A percentile compares a stretch with the other conserved stretches of the same genome.
Evolutionary conservation across 441 rosid genomes (phyloP).

Genomic region (Corymbia citriodora): DNA sequence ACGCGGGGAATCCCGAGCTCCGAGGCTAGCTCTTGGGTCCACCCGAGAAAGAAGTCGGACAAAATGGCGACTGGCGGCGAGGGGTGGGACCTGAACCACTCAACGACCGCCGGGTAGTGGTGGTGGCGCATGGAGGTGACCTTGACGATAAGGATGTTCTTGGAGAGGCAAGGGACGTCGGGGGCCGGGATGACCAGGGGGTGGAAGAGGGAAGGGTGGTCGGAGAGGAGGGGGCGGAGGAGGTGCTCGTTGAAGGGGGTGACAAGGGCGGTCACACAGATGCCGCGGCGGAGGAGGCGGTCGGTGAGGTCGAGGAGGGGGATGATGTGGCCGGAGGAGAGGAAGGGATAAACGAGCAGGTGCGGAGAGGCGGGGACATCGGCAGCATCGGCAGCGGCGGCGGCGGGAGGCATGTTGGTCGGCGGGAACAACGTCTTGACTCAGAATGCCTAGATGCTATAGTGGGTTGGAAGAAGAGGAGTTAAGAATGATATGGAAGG

Average conservation of each 20-base stretch:
- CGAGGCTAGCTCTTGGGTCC: background rate
- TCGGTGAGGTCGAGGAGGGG: slow-evolving; percentile 58
- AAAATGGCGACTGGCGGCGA: background rate
- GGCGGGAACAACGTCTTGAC: background rate
- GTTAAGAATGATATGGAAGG: too few relatives aligned
- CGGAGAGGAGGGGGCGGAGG: slow-evolving; percentile 25
- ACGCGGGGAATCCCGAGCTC: background rate
- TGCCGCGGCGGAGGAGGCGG: slow-evolving; percentile 36
- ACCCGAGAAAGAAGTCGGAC: background rate
- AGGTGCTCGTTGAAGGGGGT: slow-evolving; percentile 28
- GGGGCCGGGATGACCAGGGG: slow-evolving; percentile 29
- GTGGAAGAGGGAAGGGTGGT: slow-evolving; percentile 18
- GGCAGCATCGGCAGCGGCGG: background rate
- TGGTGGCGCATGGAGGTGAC: background rate
- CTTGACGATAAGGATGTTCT: background rate
- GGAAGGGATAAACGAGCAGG: slow-evolving; percentile 44
- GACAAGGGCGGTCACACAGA: slow-evolving; percentile 30
- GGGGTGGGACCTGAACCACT: background rate
- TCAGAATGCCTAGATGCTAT: background rate
- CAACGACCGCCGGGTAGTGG: background rate
- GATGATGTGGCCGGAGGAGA: slow-evolving; percentile 44
- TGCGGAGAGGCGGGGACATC: slow-evolving; percentile 6
- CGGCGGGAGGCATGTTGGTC: background rate
- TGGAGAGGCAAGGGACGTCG: background rate
- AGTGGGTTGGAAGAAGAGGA: too few relatives aligned